phyloP scores from a whole-genome alignment of 129 eudicot genomes.

The Silybum marianum region DNA sequence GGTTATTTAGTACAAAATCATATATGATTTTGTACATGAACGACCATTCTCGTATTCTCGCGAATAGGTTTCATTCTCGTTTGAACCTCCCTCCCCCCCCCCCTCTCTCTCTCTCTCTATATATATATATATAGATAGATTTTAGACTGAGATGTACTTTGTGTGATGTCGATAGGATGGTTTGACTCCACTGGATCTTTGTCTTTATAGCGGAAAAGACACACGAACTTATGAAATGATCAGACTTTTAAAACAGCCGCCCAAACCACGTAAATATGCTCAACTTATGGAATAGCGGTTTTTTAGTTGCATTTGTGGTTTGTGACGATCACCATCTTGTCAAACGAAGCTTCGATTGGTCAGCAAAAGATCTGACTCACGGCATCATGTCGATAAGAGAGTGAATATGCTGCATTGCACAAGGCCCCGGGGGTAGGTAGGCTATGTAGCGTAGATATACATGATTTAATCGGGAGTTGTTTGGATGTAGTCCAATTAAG shows the following conservation, averaged over 20 bases:
- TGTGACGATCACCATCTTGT: background rate
- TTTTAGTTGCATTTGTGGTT: background rate
- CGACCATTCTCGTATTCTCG: too few relatives aligned
- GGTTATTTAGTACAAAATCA: too few relatives aligned
- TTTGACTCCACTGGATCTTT: constrained; percentile 78
- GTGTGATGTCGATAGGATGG: constrained; percentile 64
- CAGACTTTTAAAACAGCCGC: constrained; percentile 63
- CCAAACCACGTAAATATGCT: constrained; percentile 35
- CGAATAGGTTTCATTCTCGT: too few relatives aligned
- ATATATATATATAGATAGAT: too few relatives aligned
- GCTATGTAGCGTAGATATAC: background rate
- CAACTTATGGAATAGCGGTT: constrained; percentile 32
- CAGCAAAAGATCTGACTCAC: background rate
- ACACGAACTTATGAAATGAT: constrained; percentile 73
- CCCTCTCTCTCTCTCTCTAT: too few relatives aligned
- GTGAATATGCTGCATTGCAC: background rate
- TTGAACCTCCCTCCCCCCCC: too few relatives aligned
- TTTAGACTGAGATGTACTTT: background rate
- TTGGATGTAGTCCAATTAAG: background rate
- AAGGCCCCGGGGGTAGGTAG: constrained; percentile 12
- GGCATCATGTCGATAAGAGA: background rate
- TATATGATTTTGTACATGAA: too few relatives aligned
- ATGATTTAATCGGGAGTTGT: background rate
- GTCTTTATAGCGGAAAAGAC: constrained; percentile 85
- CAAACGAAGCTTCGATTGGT: constrained; percentile 3